Base-by-base conservation (phyloP, 495 filamentous ascomycete species). In the Pseudevernia furfuracea region DNA sequence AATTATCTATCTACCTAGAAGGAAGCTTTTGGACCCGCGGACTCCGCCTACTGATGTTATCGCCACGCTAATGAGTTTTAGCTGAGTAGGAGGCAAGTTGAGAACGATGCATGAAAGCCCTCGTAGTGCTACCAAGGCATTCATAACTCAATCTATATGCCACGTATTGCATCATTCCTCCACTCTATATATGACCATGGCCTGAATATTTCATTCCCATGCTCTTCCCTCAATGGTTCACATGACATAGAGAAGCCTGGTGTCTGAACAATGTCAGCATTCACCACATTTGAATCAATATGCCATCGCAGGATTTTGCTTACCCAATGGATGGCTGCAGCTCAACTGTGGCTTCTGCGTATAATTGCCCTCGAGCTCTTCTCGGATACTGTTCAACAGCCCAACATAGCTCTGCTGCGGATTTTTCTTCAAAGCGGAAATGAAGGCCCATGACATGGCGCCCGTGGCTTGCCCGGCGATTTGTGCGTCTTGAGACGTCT, bases 391-490 rank as follows among this genome's bases (percentile, higher is more conserved):
- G 79, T 95, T 97, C 66, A 98, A 82, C 66, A 98, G 76, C 76
- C 96, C 89, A 61, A 97, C 90, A 72, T 97, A 97, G 78, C 92
- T 96, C 81, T 97, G 94, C 74, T 97, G 91, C 4, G 94, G 94
- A 70, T 96, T 96, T 82, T 96, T 96, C 81, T 93, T 92, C 60
- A 98, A 82, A 46, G 92, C 89, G 8, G 81, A 87, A 74, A 98
- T 92, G 74, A 98, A 98, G 10, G 94, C 94, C 85, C 90, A 97
- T 10, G 91, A 96, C 93, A 98, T 97, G 73, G 94, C 94, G 43
- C 94, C 94, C 1, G 94, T 97, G 23, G 94, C 94, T 72, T 97
- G 85, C 57, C 92, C 89, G 19, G 81, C 84, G 61, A 87, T 87
- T 56, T 80, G 75, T 21, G 81, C 83, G 71, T 89, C 86, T 69